Percentiles rank a stretch among this genome's conserved stretches.
phyloP scores from a whole-genome alignment of 345 rosid species.

The Pistacia atlantica region DNA sequence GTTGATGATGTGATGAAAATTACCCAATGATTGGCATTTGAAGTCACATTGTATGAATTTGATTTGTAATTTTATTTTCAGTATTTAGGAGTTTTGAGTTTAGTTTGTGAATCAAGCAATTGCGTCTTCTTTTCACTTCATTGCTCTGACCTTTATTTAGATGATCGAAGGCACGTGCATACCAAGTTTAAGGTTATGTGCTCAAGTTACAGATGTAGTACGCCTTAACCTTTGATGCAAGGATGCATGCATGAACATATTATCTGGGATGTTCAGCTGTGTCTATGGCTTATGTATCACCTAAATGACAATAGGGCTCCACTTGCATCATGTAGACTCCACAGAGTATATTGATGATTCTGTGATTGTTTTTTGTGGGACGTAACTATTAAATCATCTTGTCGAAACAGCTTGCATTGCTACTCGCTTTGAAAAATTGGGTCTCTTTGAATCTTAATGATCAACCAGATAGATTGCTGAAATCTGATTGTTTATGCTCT shows the following conservation, averaged over 20 bases:
- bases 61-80: neutral
- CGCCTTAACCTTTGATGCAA: neutral
- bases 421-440: neutral
- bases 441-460: neutral
- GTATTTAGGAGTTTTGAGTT: neutral
- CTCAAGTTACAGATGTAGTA: neutral
- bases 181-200: neutral
- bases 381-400: neutral
- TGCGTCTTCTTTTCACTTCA: neutral
- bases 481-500: neutral
- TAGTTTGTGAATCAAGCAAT: too few species aligned
- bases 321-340: neutral
- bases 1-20: neutral
- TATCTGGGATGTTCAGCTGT: neutral
- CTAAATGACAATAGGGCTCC: neutral
- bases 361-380: neutral
- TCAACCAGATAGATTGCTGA: neutral
- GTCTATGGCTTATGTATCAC: neutral
- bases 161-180: neutral
- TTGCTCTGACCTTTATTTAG: neutral
- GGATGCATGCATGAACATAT: neutral
- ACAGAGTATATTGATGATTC: neutral
- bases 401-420: neutral
- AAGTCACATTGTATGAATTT: neutral
- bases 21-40: neutral